Conservation (phyloP, 2,329 filamentous ascomycete genomes). For the Ceratocystis albifundus region DNA sequence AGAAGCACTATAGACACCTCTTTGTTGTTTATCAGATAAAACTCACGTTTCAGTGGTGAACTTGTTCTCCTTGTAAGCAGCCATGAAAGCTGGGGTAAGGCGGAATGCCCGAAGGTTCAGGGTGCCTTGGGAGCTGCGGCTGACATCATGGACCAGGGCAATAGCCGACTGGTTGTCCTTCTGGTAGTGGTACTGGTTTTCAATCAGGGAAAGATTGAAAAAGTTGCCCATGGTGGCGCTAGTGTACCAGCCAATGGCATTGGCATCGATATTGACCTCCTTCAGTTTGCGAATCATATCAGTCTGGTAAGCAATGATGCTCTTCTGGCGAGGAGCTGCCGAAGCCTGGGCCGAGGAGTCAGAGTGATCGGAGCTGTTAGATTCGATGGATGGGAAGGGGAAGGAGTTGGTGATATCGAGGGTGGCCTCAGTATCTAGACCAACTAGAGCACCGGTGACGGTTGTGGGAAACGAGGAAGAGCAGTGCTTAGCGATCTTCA, state of each 20-base stretch:
- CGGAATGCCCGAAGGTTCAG: constrained; percentile 85
- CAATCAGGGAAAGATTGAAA: constrained; percentile 84
- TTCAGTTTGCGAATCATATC: constrained; percentile 96
- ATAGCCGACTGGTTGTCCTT: constrained; percentile 84
- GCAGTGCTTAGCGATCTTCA: constrained; percentile 97
- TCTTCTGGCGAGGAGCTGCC: constrained; percentile 82
- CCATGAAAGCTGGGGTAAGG: constrained; percentile 76
- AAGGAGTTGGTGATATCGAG: constrained; percentile 93
- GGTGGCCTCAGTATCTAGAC: constrained; percentile 72
- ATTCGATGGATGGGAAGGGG: constrained; percentile 76
- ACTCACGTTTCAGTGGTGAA: constrained; percentile 89
- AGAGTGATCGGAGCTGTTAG: constrained; percentile 57
- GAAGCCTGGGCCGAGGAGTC: constrained; percentile 66
- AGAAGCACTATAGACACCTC: background rate
- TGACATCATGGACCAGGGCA: constrained; percentile 87
- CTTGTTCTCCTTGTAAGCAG: constrained; percentile 89
- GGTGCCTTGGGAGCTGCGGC: constrained; percentile 83
- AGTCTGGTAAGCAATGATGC: constrained; percentile 75
- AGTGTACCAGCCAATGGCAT: constrained; percentile 97
- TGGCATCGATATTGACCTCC: constrained; percentile 96
- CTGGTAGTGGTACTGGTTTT: constrained; percentile 97
- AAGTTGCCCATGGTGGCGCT: constrained; percentile 99
- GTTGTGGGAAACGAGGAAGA: constrained; percentile 76
- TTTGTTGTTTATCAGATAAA: background rate
- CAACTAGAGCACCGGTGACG: constrained; percentile 81